phyloP scores from a whole-genome alignment of 73 alveolate species.

The Diophrys sp. region DNA sequence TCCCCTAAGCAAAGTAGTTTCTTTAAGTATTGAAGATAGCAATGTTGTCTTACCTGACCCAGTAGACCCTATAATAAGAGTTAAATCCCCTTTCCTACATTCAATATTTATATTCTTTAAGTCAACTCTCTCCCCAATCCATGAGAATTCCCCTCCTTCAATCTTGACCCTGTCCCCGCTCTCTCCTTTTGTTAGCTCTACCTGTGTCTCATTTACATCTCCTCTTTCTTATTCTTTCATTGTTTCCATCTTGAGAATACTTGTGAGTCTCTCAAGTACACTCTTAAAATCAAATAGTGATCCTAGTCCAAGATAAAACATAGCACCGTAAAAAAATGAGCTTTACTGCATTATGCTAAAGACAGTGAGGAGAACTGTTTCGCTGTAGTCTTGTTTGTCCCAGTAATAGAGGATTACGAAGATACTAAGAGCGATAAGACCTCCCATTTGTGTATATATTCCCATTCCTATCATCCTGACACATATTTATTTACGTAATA shows the following conservation, averaged over 20 bases:
- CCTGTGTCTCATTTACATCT: background rate
- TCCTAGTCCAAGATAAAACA: background rate
- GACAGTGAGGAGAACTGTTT: background rate
- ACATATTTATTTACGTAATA: background rate
- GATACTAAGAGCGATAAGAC: too few relatives aligned
- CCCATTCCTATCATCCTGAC: constrained; percentile 4
- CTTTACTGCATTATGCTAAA: background rate
- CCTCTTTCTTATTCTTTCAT: background rate
- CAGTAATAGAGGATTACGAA: background rate
- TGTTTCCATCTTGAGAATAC: background rate
- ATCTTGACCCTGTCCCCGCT: background rate
- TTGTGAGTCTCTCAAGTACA: background rate
- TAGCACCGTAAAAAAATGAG: background rate
- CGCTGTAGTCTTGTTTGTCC: background rate
- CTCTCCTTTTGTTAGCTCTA: background rate
- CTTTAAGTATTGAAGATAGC: constrained; percentile 60
- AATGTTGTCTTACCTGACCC: constrained; percentile 89
- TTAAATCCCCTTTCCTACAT: constrained; percentile 58
- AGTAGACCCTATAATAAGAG: constrained; percentile 80
- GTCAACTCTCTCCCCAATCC: background rate
- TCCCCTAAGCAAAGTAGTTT: constrained; percentile 27
- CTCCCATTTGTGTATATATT: background rate
- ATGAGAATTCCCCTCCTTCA: background rate
- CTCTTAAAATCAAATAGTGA: background rate
- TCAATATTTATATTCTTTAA: background rate